These are phyloP conservation scores for Arachnomyces sp. DNA, from an alignment of 2,329 filamentous ascomycete species.

Conservation along the genomic window DNA sequence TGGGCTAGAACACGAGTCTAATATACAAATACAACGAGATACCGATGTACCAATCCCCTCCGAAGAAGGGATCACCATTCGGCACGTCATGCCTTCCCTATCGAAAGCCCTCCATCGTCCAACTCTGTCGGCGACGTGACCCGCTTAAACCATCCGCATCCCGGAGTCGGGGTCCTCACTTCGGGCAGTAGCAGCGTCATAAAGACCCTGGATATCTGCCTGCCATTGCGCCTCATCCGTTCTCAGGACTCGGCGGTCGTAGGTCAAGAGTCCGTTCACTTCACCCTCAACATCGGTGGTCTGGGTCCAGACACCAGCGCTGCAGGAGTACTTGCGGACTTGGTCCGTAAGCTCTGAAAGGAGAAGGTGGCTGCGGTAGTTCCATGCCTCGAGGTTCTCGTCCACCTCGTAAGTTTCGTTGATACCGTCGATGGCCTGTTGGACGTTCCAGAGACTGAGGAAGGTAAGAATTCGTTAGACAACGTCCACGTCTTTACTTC, in stretches of 20 bases:
- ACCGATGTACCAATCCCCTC: no score
- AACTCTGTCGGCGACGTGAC: no score
- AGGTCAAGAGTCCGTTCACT: constrained; percentile 62
- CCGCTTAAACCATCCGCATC: no score
- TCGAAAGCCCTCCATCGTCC: no score
- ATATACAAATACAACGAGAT: no score
- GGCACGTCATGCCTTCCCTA: no score
- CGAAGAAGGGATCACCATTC: no score
- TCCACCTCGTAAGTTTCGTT: constrained; percentile 62
- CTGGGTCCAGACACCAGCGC: constrained; percentile 63
- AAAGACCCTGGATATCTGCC: constrained; percentile 51
- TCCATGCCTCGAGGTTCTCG: constrained; percentile 51
- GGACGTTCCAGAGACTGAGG: constrained; percentile 56
- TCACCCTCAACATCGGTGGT: constrained; percentile 68
- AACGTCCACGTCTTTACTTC: background rate
- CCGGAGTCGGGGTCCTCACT: no score
- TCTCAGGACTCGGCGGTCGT: constrained; percentile 55
- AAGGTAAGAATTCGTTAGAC: background rate
- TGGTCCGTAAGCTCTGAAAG: constrained; percentile 42
- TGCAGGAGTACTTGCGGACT: constrained; percentile 51
- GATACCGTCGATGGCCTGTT: constrained; percentile 50
- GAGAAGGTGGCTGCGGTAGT: constrained; percentile 53
- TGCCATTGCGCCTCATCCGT: constrained; percentile 52
- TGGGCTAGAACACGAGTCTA: no score
- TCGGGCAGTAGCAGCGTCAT: constrained; percentile 41